phyloP scores from a whole-genome alignment of 2,329 filamentous ascomycete species.

The Cladosporium halotolerans region DNA sequence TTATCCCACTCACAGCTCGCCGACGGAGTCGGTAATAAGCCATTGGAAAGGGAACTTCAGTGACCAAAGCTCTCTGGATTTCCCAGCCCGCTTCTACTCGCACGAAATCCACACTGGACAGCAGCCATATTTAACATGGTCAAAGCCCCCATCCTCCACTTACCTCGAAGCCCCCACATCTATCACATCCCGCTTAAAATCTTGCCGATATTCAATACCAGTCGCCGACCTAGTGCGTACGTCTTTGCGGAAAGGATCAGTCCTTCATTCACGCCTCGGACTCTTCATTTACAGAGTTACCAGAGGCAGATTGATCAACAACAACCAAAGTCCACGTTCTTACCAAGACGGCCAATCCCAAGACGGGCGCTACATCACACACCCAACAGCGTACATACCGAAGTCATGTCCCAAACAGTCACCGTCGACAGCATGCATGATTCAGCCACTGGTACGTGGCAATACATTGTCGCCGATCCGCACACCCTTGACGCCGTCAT shows the following conservation, averaged over 20 bases:
- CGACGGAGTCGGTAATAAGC: not conserved
- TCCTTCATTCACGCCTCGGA: not conserved
- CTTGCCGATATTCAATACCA: not conserved
- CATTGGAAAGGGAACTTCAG: not conserved
- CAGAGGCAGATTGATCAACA: not conserved
- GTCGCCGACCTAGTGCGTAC: not conserved
- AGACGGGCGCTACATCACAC: not conserved
- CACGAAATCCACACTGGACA: not conserved
- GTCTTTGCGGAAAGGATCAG: not conserved
- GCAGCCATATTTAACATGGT: not conserved
- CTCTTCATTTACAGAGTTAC: not conserved
- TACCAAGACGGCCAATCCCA: not conserved
- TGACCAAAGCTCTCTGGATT: not conserved
- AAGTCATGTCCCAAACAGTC: not conserved
- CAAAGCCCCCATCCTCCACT: not conserved
- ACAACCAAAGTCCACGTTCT: no score
- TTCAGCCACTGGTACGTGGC: conserved; percentile 44
- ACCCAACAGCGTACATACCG: not conserved
- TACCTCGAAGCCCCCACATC: not conserved
- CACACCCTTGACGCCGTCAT: conserved; percentile 45
- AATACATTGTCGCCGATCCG: conserved; percentile 55
- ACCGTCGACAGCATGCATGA: not conserved
- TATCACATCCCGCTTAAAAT: not conserved
- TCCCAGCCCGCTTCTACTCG: not conserved
- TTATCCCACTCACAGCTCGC: not conserved